Evolutionary conservation across 2,329 filamentous ascomycete genomes (phyloP), one percentile per base, ranked within the genome.

Genomic region (Acrodontium crateriforme): DNA sequence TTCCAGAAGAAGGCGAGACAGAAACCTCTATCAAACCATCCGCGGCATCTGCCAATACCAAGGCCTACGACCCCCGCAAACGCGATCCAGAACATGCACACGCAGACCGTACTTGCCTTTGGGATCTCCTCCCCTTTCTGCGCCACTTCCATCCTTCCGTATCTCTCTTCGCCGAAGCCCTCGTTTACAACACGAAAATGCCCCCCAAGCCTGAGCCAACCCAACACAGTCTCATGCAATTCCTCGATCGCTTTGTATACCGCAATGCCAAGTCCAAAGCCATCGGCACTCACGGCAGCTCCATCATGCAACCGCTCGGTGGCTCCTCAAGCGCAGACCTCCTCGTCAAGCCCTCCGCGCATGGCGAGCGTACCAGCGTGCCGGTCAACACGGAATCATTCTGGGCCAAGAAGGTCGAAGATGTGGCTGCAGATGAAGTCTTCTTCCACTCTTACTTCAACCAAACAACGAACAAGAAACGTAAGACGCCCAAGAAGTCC

Each of bases 381-480:
- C 67, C 74, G 2, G 67, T 98, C 54, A 98, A 98, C 56, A 78
- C 78, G 1, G 79, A 91, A 37, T 64, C 72, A 3, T 98, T 98
- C 65, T 93, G 84, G 82, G 77, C 76, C 46, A 83, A 82, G 69
- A 85, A 83, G 59, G 66, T 70, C n/a, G 76, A 83, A 38, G 76
- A 95, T 29, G 78, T 98, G 24, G 75, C 79, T 3, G 82, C 75
- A 1, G 85, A 98, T 40, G 89, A 98, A 50, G 80, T 84, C 20
- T 98, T 98, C 71, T 98, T 98, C 71, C 89, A 98, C 55, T 76
- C 83, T 41, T 98, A 98, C 69, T 98, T 98, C 58, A 76, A 72
- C 31, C 69, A 77, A 49, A 58, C 62, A 8, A 69, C 63, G 26
- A 66, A 64, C 38, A 58, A 63, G 41, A 65, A 67, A 42, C 63